Base-by-base conservation (phyloP, 495 filamentous ascomycete genomes). In the Glarea lozoyensis region DNA sequence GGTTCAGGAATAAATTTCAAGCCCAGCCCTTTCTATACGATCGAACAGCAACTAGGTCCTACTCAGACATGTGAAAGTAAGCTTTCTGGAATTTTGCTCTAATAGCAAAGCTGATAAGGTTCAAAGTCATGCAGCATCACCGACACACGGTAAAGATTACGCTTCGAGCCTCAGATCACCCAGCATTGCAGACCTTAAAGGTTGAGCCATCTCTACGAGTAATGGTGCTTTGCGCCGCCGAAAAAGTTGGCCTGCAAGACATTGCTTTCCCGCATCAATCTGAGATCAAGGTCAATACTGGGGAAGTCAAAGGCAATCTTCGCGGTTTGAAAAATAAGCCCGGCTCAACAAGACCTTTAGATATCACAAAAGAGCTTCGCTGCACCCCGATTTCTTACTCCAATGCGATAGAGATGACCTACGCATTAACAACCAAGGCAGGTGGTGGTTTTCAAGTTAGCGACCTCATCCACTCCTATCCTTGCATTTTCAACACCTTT, bases 261-360 rank as follows among this genome's bases (percentile, higher is more conserved):
- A 79, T 97, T 25, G 67, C 84, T 1, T 98, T 98, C 51, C 92
- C 92, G 1, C 77, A 88, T 47, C 87, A 95, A 63, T 79, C 89
- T 17, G 92, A 96, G 60, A 67, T 98, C 34, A 89, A 88, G 56
- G 79, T 93, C 27, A 97, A 97, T 54, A 73, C 79, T 18, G 84
- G 82, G 23, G 86, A 93, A 37, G 70, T 94, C 45, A 93, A 92
- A 54, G 78, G 81, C 10, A 97, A 95, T 55, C 71, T 92, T 37
- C 83, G 89, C 45, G 92, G 92, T 2, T 63, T 98, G 40, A 98
- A 98, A 60, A 94, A 94, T 58, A 90, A 88, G 55, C 84, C 92
- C 7, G 92, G 92, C 18, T 90, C 92, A 21, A 96, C 92, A 22
- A 76, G 84, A 40, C 92, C 92, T 5, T 88, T 84, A 13, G 92